These are phyloP conservation scores for Rhodotorula glutinis DNA, from an alignment of 1,284 basidiomycete genomes.

Conservation along the genomic window DNA sequence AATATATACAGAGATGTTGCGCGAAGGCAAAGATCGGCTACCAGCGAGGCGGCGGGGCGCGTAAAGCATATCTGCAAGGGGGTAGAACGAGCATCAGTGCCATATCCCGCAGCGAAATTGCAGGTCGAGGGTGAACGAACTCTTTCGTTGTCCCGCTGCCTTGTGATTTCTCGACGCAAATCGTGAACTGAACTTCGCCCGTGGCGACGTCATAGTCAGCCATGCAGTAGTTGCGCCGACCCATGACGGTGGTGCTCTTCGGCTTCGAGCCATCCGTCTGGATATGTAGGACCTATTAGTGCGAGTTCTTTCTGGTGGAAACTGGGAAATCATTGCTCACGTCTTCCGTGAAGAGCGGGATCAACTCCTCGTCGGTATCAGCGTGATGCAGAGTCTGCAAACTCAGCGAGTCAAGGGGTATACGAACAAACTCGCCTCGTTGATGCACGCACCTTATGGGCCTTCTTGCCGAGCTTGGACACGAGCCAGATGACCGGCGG, in stretches of 20 bases:
- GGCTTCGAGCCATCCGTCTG: conserved; percentile 73
- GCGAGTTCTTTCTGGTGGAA: conserved; percentile 61
- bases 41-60: conserved; percentile 27
- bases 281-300: conserved; percentile 24
- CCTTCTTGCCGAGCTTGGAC: conserved; percentile 71
- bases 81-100: no score
- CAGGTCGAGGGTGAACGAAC: background rate
- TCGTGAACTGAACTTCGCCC: conserved; percentile 76
- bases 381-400: conserved; percentile 47
- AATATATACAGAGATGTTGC: background rate
- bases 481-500: conserved; percentile 75
- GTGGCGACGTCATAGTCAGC: conserved; percentile 61
- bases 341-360: conserved; percentile 36
- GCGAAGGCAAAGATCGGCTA: background rate
- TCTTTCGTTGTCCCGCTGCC: conserved; percentile 69
- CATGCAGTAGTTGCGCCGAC: conserved; percentile 81
- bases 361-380: conserved; percentile 64
- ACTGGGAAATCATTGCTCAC: conserved; percentile 1
- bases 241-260: conserved; percentile 50
- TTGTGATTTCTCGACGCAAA: conserved; percentile 80
- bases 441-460: conserved; percentile 66
- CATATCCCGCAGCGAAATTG: no score
- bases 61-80: conserved; percentile 49
- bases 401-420: background rate
- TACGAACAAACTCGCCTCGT: conserved; percentile 50